Evolutionary conservation across 768 basidiomycete genomes (phyloP).

Genomic region (Lactifluus volemus): DNA sequence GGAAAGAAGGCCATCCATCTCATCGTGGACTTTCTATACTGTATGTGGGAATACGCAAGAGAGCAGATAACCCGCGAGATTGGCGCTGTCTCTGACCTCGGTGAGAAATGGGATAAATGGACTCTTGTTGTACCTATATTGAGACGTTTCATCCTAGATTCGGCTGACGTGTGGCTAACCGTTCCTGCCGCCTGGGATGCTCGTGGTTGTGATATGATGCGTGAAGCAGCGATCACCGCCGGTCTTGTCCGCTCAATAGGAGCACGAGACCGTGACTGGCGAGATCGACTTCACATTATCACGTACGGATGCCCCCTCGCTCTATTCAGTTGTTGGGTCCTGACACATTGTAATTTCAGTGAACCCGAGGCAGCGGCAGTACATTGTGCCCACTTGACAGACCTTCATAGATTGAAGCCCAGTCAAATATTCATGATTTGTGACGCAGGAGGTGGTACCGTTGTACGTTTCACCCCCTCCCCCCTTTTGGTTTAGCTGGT

Average conservation of each 20-base stretch:
- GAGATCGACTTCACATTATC: slow-evolving; percentile 76
- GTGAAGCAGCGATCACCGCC: slow-evolving; percentile 72
- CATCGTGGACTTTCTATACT: slow-evolving; percentile 75
- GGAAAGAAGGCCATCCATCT: slow-evolving; percentile 72
- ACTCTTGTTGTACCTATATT: slow-evolving; percentile 2
- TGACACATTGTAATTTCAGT: slow-evolving; percentile 24
- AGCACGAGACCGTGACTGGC: slow-evolving; percentile 67
- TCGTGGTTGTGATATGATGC: slow-evolving; percentile 77
- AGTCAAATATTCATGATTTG: slow-evolving; percentile 89
- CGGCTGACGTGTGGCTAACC: slow-evolving; percentile 78
- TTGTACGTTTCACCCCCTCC: slow-evolving; percentile 7
- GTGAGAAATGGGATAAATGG: slow-evolving; percentile 45
- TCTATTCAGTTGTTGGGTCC: no score
- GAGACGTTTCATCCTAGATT: slow-evolving; percentile 36
- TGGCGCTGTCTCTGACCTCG: slow-evolving; percentile 76
- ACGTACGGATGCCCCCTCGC: no score
- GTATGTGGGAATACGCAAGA: slow-evolving; percentile 81
- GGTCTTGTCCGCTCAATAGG: slow-evolving; percentile 66
- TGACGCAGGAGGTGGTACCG: slow-evolving; percentile 48
- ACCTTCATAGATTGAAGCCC: slow-evolving; percentile 67
- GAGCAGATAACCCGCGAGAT: slow-evolving; percentile 83
- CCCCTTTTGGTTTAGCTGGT: not conserved
- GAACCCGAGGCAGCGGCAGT: slow-evolving; percentile 85
- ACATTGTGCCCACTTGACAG: slow-evolving; percentile 75
- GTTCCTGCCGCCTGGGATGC: slow-evolving; percentile 92